phyloP scores from a whole-genome alignment of 2,329 filamentous ascomycete genomes.

The Sporothrix humicola region DNA sequence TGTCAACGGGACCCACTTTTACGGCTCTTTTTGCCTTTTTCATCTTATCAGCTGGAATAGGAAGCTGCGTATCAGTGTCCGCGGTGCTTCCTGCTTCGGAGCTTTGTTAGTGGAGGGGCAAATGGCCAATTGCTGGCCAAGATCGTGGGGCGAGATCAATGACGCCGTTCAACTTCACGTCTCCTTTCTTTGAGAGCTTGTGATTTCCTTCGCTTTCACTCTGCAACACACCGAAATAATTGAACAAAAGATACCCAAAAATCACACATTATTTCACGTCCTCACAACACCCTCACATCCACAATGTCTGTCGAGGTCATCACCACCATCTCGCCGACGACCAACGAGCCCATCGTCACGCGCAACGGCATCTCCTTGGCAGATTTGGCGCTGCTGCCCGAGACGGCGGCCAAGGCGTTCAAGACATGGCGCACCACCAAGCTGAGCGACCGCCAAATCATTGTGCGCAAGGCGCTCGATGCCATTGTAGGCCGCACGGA shows the following conservation, averaged over 20 bases:
- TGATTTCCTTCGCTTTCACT: not conserved
- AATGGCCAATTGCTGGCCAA: not conserved
- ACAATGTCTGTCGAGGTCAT: slow-evolving; percentile 68
- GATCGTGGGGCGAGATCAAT: slow-evolving; percentile 22
- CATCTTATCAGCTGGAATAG: slow-evolving; percentile 28
- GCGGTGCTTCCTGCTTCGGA: not conserved
- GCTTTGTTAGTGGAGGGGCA: slow-evolving; percentile 27
- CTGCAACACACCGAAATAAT: not conserved
- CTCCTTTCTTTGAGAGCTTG: not conserved
- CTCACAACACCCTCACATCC: not conserved
- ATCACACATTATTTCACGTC: not conserved
- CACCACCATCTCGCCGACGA: slow-evolving; percentile 86
- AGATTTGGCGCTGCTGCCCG: slow-evolving; percentile 74
- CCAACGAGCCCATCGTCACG: slow-evolving; percentile 81
- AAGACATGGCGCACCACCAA: slow-evolving; percentile 75
- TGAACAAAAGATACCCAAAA: not conserved
- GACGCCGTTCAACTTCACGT: not conserved
- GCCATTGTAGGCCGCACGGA: slow-evolving; percentile 73
- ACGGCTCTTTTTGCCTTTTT: not conserved
- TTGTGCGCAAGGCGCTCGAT: slow-evolving; percentile 79
- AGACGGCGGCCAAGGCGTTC: slow-evolving; percentile 76
- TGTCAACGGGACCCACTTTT: not conserved
- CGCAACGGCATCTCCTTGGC: slow-evolving; percentile 73
- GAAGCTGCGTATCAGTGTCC: not conserved
- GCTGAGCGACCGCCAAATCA: slow-evolving; percentile 75